These are phyloP conservation scores for Dissoconium aciculare DNA, from an alignment of 2,329 filamentous ascomycete species.

Conservation along the genomic window DNA sequence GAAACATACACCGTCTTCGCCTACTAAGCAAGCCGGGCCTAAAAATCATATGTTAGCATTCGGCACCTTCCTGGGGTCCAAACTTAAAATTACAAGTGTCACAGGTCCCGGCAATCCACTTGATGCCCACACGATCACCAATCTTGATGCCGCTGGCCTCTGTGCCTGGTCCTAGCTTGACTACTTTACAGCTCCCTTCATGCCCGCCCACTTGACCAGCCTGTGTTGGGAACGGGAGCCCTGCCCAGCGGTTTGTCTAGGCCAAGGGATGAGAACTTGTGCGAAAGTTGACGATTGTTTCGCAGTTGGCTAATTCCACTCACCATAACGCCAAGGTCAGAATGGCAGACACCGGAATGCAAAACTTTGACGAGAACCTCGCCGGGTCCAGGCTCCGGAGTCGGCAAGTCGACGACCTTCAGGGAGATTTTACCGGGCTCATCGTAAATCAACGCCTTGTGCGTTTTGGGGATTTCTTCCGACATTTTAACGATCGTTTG, in stretches of 20 bases:
- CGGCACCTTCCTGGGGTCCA: too few species aligned
- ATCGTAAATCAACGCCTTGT: constrained; percentile 51
- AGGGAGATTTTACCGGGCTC: constrained; percentile 50
- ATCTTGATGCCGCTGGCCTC: constrained; percentile 43
- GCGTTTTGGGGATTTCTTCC: constrained; percentile 36
- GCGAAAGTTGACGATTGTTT: too few species aligned
- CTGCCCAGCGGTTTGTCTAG: constrained; percentile 32
- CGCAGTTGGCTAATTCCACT: too few species aligned
- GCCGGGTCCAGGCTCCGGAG: constrained; percentile 47
- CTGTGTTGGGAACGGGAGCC: constrained; percentile 44
- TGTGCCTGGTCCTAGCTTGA: constrained; percentile 48
- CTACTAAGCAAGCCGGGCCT: constrained; percentile 36
- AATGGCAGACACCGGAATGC: constrained; percentile 52
- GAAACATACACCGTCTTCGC: constrained; percentile 41
- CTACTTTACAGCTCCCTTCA: constrained; percentile 50
- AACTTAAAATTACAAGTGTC: constrained; percentile 33
- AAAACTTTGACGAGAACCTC: constrained; percentile 36
- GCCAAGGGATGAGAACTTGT: too few species aligned
- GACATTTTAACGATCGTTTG: too few species aligned
- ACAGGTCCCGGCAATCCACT: constrained; percentile 49
- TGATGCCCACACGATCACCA: constrained; percentile 56
- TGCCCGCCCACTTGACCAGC: constrained; percentile 53
- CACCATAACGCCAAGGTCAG: constrained; percentile 41
- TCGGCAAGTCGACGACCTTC: constrained; percentile 48
- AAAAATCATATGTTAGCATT: too few species aligned